Percentiles rank a stretch among this genome's conserved stretches.
Conservation (phyloP, 805 yeast genomes). For the Spathaspora passalidarum region DNA sequence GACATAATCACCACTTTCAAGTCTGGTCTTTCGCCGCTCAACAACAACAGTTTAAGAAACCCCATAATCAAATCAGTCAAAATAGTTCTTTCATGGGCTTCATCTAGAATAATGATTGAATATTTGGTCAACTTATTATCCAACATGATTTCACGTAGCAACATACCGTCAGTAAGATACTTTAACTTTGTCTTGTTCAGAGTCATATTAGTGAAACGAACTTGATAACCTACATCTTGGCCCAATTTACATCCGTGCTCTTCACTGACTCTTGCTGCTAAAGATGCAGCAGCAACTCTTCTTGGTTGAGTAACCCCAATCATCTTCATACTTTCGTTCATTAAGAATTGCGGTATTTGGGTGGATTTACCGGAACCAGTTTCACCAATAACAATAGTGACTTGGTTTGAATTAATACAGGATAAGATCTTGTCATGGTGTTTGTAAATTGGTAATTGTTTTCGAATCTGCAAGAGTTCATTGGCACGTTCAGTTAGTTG, state of each 20-base stretch:
- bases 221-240: constrained; percentile 85
- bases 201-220: constrained; percentile 78
- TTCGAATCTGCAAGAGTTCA: constrained; percentile 48
- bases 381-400: constrained; percentile 86
- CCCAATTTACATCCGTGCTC: constrained; percentile 81
- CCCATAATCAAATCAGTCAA: constrained; percentile 89
- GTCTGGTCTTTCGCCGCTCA: constrained; percentile 46
- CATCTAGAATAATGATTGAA: constrained; percentile 81
- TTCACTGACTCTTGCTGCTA: constrained; percentile 89
- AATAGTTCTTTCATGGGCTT: constrained; percentile 96
- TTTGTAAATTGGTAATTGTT: constrained; percentile 70
- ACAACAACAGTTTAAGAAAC: constrained; percentile 67
- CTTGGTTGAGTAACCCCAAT: constrained; percentile 97
- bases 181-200: constrained; percentile 60
- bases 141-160: constrained; percentile 83
- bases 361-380: constrained; percentile 99
- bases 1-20: constrained; percentile 86
- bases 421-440: constrained; percentile 62
- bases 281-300: constrained; percentile 93
- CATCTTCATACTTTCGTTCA: constrained; percentile 48
- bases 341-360: constrained; percentile 90
- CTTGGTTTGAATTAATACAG: constrained; percentile 54
- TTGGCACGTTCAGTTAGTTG: constrained; percentile 39
- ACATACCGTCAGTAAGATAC: constrained; percentile 96
- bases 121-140: constrained; percentile 63